Evolutionary conservation across 257 asterid species (phyloP).

Genomic region (Lycium ferocissimum): DNA sequence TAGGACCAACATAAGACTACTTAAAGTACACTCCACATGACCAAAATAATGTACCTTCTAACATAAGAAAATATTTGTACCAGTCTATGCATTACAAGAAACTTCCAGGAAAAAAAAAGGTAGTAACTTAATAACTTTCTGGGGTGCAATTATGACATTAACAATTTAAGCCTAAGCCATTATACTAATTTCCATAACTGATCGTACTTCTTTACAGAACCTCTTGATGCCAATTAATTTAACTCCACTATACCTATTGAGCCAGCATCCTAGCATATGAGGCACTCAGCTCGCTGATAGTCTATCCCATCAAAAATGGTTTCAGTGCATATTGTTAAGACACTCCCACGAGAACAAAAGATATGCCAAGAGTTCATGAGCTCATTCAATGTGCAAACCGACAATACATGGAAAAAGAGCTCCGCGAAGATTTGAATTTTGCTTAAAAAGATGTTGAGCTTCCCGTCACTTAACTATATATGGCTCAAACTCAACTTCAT

Average conservation of each 20-base stretch:
- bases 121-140: background rate
- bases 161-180: background rate
- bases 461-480: background rate
- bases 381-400: background rate
- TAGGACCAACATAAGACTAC: slow-evolving; percentile 5
- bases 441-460: background rate
- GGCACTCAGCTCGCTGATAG: background rate
- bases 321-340: background rate
- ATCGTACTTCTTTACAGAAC: background rate
- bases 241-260: background rate
- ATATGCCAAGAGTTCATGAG: background rate
- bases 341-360: background rate
- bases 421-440: background rate
- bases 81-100: slow-evolving; percentile 8
- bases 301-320: background rate
- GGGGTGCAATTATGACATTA: background rate
- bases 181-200: background rate
- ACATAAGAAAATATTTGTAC: slow-evolving; percentile 4
- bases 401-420: background rate
- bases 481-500: background rate
- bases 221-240: background rate
- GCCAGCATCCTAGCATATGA: background rate
- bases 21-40: background rate
- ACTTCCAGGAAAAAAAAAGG: background rate
- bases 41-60: background rate